These are phyloP conservation scores for Kockovaella imperatae DNA, from an alignment of 768 basidiomycete species.

Conservation along the genomic window DNA sequence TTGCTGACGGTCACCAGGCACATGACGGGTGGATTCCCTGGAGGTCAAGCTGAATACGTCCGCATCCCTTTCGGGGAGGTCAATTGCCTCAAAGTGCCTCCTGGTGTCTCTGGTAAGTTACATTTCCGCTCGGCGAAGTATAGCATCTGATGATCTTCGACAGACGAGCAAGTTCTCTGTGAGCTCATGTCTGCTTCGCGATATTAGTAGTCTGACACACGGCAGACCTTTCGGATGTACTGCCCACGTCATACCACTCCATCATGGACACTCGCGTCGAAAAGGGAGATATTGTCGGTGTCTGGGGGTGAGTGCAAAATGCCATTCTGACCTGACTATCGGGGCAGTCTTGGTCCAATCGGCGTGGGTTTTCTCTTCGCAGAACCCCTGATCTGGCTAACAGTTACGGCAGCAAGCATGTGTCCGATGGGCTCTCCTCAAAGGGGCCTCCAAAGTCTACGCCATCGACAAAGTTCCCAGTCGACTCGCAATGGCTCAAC, in stretches of 20 bases:
- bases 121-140: neutral
- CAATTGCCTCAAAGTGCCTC: constrained; percentile 64
- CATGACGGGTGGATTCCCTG: constrained; percentile 54
- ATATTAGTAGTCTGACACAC: constrained; percentile 1
- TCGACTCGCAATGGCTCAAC: constrained; percentile 50
- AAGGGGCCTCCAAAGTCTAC: constrained; percentile 64
- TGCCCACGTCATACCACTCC: constrained; percentile 66
- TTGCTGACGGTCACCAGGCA: neutral
- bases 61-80: constrained; percentile 57
- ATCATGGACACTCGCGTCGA: constrained; percentile 68
- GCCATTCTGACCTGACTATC: neutral
- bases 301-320: constrained; percentile 53
- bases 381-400: neutral
- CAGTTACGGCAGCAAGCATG: constrained; percentile 47
- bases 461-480: constrained; percentile 59
- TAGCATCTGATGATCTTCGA: neutral
- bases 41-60: constrained; percentile 69
- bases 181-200: neutral
- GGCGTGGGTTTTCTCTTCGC: constrained; percentile 43
- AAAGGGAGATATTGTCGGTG: constrained; percentile 61
- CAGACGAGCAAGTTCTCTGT: constrained; percentile 31
- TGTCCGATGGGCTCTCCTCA: constrained; percentile 57
- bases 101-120: constrained; percentile 58
- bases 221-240: constrained; percentile 48
- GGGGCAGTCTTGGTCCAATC: constrained; percentile 56